Evolutionary conservation across 2,329 filamentous ascomycete genomes (phyloP).

Genomic region (Fusarium nematophilum): DNA sequence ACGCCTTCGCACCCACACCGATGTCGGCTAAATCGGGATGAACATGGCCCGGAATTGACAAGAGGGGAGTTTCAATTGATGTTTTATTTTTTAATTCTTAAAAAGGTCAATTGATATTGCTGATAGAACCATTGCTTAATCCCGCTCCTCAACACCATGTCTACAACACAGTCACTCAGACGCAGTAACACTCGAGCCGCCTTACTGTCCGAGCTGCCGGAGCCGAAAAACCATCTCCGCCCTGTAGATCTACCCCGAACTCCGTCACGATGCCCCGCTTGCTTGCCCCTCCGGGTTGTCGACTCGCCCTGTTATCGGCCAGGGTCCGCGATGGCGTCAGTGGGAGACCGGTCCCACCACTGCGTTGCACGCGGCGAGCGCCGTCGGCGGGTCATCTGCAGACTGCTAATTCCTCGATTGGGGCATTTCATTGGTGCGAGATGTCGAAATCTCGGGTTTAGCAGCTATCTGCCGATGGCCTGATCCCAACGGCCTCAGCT

Average conservation of each 20-base stretch:
- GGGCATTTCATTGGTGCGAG: slow-evolving; percentile 3
- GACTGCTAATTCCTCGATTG: neutral
- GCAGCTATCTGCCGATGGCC: neutral
- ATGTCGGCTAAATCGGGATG: slow-evolving; percentile 35
- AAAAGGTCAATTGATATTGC: neutral
- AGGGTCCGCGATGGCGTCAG: slow-evolving; percentile 38
- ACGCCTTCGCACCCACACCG: slow-evolving; percentile 41
- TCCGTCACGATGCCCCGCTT: slow-evolving; percentile 14
- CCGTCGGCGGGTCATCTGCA: slow-evolving; percentile 27
- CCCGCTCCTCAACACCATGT: neutral
- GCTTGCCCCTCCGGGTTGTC: slow-evolving; percentile 17
- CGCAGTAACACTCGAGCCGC: neutral
- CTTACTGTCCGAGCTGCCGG: slow-evolving; percentile 1
- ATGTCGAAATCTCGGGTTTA: slow-evolving; percentile 15
- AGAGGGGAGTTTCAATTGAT: slow-evolving; percentile 1
- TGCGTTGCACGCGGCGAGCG: slow-evolving; percentile 26
- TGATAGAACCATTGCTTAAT: neutral
- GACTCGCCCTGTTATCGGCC: slow-evolving; percentile 6
- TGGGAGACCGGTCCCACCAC: slow-evolving; percentile 20
- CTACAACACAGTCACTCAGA: neutral
- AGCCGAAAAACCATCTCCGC: neutral
- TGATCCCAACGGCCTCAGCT: neutral
- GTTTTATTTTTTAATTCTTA: neutral
- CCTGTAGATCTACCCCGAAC: neutral
- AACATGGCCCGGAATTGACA: slow-evolving; percentile 1